Percentiles rank a stretch among this genome's conserved stretches.
phyloP scores from a whole-genome alignment of 352 stramenopile genomes.

The Pythium guiyangense region DNA sequence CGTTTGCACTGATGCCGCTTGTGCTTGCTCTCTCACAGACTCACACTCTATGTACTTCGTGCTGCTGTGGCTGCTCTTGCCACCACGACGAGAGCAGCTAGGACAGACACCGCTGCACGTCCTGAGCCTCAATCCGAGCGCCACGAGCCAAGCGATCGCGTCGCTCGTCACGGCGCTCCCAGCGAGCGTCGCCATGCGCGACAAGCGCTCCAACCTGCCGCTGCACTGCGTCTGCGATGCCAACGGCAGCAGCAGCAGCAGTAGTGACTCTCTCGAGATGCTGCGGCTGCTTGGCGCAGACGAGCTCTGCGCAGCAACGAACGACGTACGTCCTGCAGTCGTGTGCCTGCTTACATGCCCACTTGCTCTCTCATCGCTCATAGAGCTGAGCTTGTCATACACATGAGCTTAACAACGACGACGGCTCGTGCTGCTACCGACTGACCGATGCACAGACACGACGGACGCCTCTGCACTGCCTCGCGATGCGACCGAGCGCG shows the following conservation, averaged over 20 bases:
- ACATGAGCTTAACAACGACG: no score
- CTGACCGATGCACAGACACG: slow-evolving; percentile 19
- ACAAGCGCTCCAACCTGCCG: slow-evolving; percentile 37
- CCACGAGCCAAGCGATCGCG: slow-evolving; percentile 34
- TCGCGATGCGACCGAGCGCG: slow-evolving; percentile 18
- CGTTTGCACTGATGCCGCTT: background rate
- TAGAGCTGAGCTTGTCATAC: no score
- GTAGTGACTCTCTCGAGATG: slow-evolving; percentile 32
- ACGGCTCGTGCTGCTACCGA: no score
- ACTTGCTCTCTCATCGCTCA: no score
- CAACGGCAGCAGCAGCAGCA: background rate
- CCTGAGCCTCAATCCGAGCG: slow-evolving; percentile 39
- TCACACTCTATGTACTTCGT: no score
- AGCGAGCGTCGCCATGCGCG: slow-evolving; percentile 26
- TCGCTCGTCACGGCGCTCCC: slow-evolving; percentile 27
- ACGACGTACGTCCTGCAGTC: slow-evolving; percentile 21
- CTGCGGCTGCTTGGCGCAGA: slow-evolving; percentile 28
- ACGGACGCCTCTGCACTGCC: slow-evolving; percentile 45
- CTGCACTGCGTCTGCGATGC: slow-evolving; percentile 55
- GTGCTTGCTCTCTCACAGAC: no score
- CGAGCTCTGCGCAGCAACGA: slow-evolving; percentile 31
- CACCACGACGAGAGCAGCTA: slow-evolving; percentile 6
- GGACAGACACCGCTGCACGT: slow-evolving; percentile 51
- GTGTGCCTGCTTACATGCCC: no score
- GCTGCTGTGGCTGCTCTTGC: no score